Evolutionary conservation across 2,329 filamentous ascomycete genomes (phyloP), one percentile per base, ranked within the genome.

Genomic region (Calonectria pseudoturangicola): DNA sequence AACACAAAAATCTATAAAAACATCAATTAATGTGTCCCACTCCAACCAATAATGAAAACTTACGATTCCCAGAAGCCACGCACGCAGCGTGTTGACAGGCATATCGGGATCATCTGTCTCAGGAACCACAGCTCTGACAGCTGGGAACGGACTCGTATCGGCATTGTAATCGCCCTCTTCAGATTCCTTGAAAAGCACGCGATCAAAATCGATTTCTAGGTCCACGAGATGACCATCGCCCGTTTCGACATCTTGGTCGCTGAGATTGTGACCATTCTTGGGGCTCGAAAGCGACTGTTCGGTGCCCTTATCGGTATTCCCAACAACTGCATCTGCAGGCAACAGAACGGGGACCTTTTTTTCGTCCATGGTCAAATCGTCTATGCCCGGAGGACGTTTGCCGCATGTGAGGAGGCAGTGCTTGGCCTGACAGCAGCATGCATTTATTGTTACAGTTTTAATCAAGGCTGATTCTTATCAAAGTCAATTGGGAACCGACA

Each of bases 41-140:
- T 16, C 9, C 21, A 36, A 41, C n/a, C 54, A 41, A 41, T 15
- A 9, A 2, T 15, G 36, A 25, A 45, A 16, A 18, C 60, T 65
- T 33, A 70, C 68, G 21, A 70, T 70, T 39, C 68, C 68, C 28
- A 70, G 21, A 2, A 70, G 7, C 68, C 68, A 70, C 45, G 68
- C 68, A 39, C 68, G 68, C 16, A 70, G 36, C 6, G 68, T 70
- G 60, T 70, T 70, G 4, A 70, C 68, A 6, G 68, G 68, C n/a
- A 70, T 70, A 12, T 39, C 60, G n/a, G 60, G 8, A 13, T 70
- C 68, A 33, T 70, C 68, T 13, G 68, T 70, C 50, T 70, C 68
- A 1, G 68, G 68, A 6, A 70, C 68, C 21, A 70, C 68, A 30
- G 60, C 68, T 33, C 68, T 27, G 21, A 70, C 68, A 15, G 68